Base-by-base conservation (phyloP, 2,329 filamentous ascomycete genomes). In the Diaporthe humulicola region DNA sequence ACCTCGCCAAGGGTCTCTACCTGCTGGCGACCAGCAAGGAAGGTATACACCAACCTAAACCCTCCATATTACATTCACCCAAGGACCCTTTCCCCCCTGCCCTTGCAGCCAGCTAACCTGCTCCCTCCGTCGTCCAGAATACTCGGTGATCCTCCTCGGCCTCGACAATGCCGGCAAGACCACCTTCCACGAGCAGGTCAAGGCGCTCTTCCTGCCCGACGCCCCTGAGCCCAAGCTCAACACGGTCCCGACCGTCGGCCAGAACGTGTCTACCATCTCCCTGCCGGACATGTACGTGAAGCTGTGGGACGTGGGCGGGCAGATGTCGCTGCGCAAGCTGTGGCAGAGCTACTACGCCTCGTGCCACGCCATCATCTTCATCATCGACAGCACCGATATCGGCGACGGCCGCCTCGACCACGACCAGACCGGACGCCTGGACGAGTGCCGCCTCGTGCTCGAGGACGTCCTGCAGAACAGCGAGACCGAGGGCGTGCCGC, bases 121-220 rank as follows among this genome's bases (percentile, higher is more conserved):
- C 60, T 69, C 50, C 40, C 42, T 54, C 61, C 52, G 22, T 64
- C 1, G 15, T 4, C 61, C 81, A 97, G 96, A 98, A 87, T 98
- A 98, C 88, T 98, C 96, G 30, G 95, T 98, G 81, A 95, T 98
- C 82, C 93, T 98, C 79, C 94, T 98, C 80, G 97, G 97, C 77
- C 94, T 98, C 82, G 97, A 98, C 88, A 98, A 98, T 83, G 97
- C 97, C 76, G 97, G 97, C 84, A 98, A 98, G 88, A 98, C 97
- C 54, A 98, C 97, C 36, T 96, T 98, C 82, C 95, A 98, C 85
- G 95, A 97, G 83, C 96, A 98, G 84, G 95, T 98, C 84, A 98
- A 98, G 86, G 91, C 95, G 72, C 90, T 97, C 82, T 98, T 95
- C 88, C 89, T 92, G 77, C 88, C 91, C 58, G 87, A 88, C 77